Evolutionary conservation across 495 filamentous ascomycete species (phyloP), one percentile per base, ranked within the genome.

Genomic region (Penicillium samsonianum): DNA sequence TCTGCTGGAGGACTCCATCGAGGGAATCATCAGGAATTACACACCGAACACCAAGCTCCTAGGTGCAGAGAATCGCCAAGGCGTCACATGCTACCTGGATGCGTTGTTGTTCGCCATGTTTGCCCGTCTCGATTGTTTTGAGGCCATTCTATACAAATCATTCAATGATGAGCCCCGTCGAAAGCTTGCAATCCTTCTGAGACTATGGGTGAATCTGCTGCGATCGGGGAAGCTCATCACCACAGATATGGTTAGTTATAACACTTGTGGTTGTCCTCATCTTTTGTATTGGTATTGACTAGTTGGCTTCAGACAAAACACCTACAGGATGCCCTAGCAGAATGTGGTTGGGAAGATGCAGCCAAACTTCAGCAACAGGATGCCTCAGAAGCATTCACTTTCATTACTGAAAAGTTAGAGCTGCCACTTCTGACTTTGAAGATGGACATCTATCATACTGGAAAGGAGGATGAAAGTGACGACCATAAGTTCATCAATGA

Each of bases 61-160:
- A 2, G 94, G 94, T 2, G 94, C 94, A 4, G 88, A 90, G 60
- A 98, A 98, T 67, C 79, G 93, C 43, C 80, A 87, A 17, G 84
- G 82, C 19, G 91, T 94, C 20, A 96, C 94, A 33, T 98, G 94
- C 71, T 98, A 91, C 63, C 77, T 96, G 1, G 94, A 97, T 67
- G 80, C 92, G 1, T 73, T 97, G n/a, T 83, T 98, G 2, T 97
- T 96, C 65, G 90, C 94, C 55, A 96, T 98, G 93, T 98, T 98
- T 69, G 88, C 90, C 10, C 84, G 90, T 52, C 75, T 96, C 25
- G 86, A 87, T 45, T 90, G 89, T 63, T 98, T 96, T 68, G 94
- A 98, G 66, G 89, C 88, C 25, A 95, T 97, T 73, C 74, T 97
- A 46, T 86, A 86, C 66, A 87, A 89, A 48, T 79, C 75, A 4